Conservation (phyloP, 306 rosid genomes). For the apple (Malus domestica) region DNA sequence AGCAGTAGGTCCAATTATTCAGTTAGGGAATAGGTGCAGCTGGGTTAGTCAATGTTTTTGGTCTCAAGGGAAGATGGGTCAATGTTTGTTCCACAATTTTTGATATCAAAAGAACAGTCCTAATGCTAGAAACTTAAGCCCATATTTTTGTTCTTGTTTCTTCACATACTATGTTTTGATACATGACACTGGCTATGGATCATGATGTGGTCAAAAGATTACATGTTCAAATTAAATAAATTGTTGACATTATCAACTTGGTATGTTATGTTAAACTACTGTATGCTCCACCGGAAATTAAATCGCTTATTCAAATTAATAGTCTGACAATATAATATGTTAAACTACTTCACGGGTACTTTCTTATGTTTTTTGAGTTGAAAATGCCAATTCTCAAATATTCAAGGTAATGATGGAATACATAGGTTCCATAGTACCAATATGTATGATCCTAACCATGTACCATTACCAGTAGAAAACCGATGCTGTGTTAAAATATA, state of each 20-base stretch:
- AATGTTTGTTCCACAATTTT: conserved; percentile 27
- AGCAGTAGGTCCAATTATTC: conserved; percentile 16
- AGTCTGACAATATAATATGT: neutral
- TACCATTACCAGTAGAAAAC: too few species aligned
- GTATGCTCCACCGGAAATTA: too few species aligned
- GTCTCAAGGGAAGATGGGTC: neutral
- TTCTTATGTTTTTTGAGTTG: too few species aligned
- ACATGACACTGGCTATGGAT: neutral
- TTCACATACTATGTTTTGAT: neutral
- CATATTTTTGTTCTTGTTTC: neutral
- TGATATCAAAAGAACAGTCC: conserved; percentile 26
- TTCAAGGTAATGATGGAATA: too few species aligned
- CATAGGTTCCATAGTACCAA: too few species aligned
- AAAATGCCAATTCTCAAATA: too few species aligned
- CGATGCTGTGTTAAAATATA: neutral
- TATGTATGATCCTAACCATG: too few species aligned
- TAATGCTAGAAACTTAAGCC: conserved; percentile 5
- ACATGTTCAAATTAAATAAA: too few species aligned
- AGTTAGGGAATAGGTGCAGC: conserved; percentile 35
- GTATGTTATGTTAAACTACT: neutral
- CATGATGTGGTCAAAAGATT: too few species aligned
- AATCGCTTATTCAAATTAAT: neutral
- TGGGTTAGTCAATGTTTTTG: conserved; percentile 25
- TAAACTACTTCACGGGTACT: too few species aligned
- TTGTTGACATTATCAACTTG: too few species aligned